These are phyloP conservation scores for Sungouiozyma intestinalis DNA, from an alignment of 805 yeast species.

Conservation along the genomic window DNA sequence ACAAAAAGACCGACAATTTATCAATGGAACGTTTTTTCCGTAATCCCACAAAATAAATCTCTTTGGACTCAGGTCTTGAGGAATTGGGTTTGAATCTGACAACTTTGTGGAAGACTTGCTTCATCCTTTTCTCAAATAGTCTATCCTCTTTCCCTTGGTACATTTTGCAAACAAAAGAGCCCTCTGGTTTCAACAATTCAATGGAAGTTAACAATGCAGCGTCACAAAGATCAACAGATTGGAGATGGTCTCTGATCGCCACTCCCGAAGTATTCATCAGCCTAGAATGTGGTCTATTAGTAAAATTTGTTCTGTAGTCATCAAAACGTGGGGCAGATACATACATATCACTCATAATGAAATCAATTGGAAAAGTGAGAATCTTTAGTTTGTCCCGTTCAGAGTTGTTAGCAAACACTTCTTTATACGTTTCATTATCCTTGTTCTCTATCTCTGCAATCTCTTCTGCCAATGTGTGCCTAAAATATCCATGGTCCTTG, in stretches of 20 bases:
- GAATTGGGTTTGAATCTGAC: slow-evolving; percentile 70
- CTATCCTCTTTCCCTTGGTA: slow-evolving; percentile 75
- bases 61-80: slow-evolving; percentile 68
- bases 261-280: slow-evolving; percentile 87
- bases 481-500: slow-evolving; percentile 17
- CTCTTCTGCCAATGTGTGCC: slow-evolving; percentile 12
- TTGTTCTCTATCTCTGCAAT: neutral
- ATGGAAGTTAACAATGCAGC: slow-evolving; percentile 76
- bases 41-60: slow-evolving; percentile 69
- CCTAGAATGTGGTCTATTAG: slow-evolving; percentile 78
- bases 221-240: slow-evolving; percentile 80
- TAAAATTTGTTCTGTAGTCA: slow-evolving; percentile 38
- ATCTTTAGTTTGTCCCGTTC: slow-evolving; percentile 1
- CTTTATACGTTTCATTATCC: slow-evolving; percentile 21
- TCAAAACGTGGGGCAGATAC: slow-evolving; percentile 43
- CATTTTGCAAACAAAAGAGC: slow-evolving; percentile 71
- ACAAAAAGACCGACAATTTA: slow-evolving; percentile 35
- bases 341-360: slow-evolving; percentile 76
- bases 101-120: slow-evolving; percentile 51
- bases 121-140: slow-evolving; percentile 48
- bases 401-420: slow-evolving; percentile 16
- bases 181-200: slow-evolving; percentile 58
- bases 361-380: slow-evolving; percentile 40
- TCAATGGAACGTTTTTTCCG: slow-evolving; percentile 35
- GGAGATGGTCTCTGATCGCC: slow-evolving; percentile 67